These are phyloP conservation scores for Neopestalotiopsis sp. DNA, from an alignment of 2,329 filamentous ascomycete species.

Conservation along the genomic window DNA sequence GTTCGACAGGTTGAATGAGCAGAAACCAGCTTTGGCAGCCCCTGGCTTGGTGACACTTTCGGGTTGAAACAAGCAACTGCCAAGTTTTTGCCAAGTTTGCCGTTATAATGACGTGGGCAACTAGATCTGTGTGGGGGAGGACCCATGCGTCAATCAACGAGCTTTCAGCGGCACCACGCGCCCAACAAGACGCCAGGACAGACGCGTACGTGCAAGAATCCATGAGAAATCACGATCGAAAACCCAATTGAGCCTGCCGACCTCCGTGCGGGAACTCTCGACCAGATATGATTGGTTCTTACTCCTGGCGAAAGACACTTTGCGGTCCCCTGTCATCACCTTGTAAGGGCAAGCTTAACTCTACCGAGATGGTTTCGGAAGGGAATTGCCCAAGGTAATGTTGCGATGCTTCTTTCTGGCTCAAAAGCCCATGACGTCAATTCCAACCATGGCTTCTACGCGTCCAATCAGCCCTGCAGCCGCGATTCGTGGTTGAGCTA, in stretches of 20 bases:
- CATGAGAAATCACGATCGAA: constrained; percentile 11
- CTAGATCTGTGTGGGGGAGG: neutral
- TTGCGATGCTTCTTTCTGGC: neutral
- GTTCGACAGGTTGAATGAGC: neutral
- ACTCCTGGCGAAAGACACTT: neutral
- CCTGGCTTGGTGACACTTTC: neutral
- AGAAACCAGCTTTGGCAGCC: neutral
- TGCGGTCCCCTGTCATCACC: neutral
- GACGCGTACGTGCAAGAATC: neutral
- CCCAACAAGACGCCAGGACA: no score
- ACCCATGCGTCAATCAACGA: neutral
- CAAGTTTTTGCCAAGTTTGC: constrained; percentile 18
- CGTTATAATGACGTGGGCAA: constrained; percentile 12
- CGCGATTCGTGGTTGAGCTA: neutral
- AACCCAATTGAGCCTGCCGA: neutral
- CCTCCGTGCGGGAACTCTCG: neutral
- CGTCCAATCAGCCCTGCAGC: neutral
- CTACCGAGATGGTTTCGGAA: neutral
- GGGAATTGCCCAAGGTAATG: neutral
- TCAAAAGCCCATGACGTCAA: constrained; percentile 3
- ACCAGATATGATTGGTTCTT: constrained; percentile 2
- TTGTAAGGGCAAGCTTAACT: constrained; percentile 6
- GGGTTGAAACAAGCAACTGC: constrained; percentile 17
- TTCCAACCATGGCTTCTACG: neutral
- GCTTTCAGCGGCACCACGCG: constrained; percentile 6